These are phyloP conservation scores for Thalassiosira livingstoniorum DNA, from an alignment of 352 stramenopile species.

Conservation along the genomic window DNA sequence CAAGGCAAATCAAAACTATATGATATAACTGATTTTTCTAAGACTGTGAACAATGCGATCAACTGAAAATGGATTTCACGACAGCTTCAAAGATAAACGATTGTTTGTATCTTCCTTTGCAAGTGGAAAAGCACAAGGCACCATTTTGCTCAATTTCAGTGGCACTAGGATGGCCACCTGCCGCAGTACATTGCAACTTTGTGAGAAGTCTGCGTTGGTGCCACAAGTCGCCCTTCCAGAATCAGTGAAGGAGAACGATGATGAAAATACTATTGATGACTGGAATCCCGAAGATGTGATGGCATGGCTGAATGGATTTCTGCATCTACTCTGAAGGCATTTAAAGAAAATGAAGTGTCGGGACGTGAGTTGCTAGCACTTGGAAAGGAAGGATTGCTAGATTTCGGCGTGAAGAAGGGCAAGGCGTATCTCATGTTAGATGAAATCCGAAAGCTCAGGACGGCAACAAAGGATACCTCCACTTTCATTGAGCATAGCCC, in stretches of 20 bases:
- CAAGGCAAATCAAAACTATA: background rate
- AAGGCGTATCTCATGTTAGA: constrained; percentile 26
- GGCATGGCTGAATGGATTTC: constrained; percentile 33
- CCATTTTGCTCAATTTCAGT: constrained; percentile 51
- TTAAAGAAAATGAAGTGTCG: constrained; percentile 42
- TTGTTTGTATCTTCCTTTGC: constrained; percentile 16
- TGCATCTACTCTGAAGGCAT: constrained; percentile 21
- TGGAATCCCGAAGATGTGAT: constrained; percentile 41
- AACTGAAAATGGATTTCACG: constrained; percentile 32
- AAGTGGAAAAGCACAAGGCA: constrained; percentile 9
- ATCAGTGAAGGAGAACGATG: background rate
- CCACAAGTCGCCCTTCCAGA: constrained; percentile 14
- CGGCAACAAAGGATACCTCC: background rate
- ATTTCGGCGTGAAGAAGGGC: constrained; percentile 39
- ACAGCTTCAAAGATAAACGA: constrained; percentile 36
- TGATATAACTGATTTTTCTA: constrained; percentile 15
- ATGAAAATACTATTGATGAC: constrained; percentile 1
- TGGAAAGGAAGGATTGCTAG: constrained; percentile 14
- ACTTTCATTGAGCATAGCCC: constrained; percentile 29
- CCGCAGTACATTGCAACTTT: constrained; percentile 25
- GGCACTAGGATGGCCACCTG: constrained; percentile 39
- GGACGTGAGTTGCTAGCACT: constrained; percentile 35
- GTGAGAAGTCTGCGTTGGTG: constrained; percentile 30
- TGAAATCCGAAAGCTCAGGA: constrained; percentile 36
- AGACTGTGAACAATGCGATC: constrained; percentile 37